These are phyloP conservation scores for Mortierella alpina DNA, from an alignment of 192 early-diverging fungal species.

Conservation along the genomic window DNA sequence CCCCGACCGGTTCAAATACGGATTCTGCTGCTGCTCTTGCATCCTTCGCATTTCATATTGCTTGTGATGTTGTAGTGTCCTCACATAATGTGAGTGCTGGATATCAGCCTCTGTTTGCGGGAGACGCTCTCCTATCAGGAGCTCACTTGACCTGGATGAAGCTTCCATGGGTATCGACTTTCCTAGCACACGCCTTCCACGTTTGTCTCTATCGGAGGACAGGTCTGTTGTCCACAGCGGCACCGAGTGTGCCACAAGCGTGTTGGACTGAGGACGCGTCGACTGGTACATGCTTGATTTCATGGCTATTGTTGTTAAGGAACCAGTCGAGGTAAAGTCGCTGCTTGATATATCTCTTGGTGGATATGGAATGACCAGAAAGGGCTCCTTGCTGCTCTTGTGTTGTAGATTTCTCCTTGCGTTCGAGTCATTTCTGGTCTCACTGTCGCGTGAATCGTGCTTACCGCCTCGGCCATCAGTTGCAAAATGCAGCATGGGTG, in stretches of 20 bases:
- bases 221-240: no score
- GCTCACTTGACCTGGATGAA: no score
- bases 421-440: no score
- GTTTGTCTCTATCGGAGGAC: no score
- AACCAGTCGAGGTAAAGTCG: neutral
- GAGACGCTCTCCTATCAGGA: constrained; percentile 13
- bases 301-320: neutral
- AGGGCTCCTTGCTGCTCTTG: neutral
- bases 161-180: neutral
- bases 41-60: constrained; percentile 25
- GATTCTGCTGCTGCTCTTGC: neutral
- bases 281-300: no score
- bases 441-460: no score
- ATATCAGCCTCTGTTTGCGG: constrained; percentile 26
- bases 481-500: constrained; percentile 5
- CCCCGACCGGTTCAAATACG: neutral
- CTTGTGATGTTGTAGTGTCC: constrained; percentile 24
- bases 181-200: neutral
- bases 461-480: no score
- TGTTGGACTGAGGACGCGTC: no score
- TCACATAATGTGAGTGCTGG: constrained; percentile 27
- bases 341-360: neutral
- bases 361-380: constrained; percentile 8
- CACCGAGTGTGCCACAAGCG: no score
- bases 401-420: neutral